phyloP scores from a whole-genome alignment of 176 grass and related monocot species.

The Oryza rufipogon region DNA sequence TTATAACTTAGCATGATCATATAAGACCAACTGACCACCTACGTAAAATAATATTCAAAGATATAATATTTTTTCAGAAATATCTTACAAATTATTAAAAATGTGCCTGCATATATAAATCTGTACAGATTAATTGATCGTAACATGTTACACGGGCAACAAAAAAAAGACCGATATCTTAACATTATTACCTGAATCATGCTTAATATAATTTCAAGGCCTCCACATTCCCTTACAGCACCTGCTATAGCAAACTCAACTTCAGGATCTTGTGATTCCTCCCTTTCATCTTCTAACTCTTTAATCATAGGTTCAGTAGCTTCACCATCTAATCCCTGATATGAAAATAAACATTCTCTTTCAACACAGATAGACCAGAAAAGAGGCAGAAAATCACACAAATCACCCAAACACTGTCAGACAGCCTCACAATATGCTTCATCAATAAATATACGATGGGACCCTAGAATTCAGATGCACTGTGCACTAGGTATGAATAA shows the following conservation, averaged over 20 bases:
- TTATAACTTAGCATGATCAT: background rate
- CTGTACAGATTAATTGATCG: conserved; percentile 29
- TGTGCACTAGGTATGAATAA: background rate
- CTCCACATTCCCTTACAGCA: conserved; percentile 89
- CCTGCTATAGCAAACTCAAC: conserved; percentile 96
- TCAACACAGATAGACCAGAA: conserved; percentile 20
- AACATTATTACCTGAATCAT: conserved; percentile 86
- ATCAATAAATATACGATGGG: conserved; percentile 2
- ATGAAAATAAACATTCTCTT: conserved; percentile 22
- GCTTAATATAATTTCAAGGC: conserved; percentile 94
- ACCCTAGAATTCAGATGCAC: background rate
- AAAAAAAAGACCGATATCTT: conserved; percentile 18
- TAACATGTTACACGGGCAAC: background rate
- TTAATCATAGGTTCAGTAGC: conserved; percentile 99
- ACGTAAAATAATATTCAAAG: background rate
- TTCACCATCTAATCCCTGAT: conserved; percentile 98
- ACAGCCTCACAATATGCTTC: conserved; percentile 18
- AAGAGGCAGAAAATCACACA: conserved; percentile 21
- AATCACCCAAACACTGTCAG: conserved; percentile 24
- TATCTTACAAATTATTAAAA: no score
- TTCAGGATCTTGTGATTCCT: conserved; percentile 98
- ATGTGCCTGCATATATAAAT: background rate
- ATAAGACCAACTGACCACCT: background rate
- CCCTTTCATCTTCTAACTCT: conserved; percentile 98
- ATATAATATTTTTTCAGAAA: no score